A percentile compares a stretch with the other conserved stretches of the same genome.
phyloP scores from a whole-genome alignment of 2,329 filamentous ascomycete genomes.

The Fusarium robinianum region DNA sequence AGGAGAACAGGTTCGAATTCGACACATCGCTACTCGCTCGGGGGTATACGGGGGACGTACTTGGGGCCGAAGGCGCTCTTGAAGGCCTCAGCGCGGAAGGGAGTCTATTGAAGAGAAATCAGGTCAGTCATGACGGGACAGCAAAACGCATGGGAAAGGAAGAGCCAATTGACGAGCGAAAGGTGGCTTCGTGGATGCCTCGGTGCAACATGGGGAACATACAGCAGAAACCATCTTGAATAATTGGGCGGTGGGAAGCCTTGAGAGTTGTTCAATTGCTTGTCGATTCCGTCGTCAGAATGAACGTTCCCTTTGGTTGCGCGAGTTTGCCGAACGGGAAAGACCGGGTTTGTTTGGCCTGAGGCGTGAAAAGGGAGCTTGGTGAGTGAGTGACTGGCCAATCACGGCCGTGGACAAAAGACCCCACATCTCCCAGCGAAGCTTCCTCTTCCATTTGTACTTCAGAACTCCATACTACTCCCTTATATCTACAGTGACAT shows the following conservation, averaged over 20 bases:
- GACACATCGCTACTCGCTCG: neutral
- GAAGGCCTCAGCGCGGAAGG: slow-evolving; percentile 55
- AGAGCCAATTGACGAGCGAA: slow-evolving; percentile 12
- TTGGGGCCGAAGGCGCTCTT: slow-evolving; percentile 69
- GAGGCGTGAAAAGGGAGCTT: slow-evolving; percentile 34
- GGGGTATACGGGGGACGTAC: slow-evolving; percentile 48
- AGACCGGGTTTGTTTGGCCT: slow-evolving; percentile 43
- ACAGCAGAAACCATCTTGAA: slow-evolving; percentile 50
- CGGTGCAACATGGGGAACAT: slow-evolving; percentile 26
- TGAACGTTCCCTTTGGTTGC: slow-evolving; percentile 36
- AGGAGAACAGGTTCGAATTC: slow-evolving; percentile 4
- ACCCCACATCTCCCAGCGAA: too few species aligned
- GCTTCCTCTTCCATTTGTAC: slow-evolving; percentile 1
- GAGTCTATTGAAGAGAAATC: slow-evolving; percentile 46
- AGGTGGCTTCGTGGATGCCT: neutral
- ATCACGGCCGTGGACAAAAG: too few species aligned
- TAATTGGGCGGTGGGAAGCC: slow-evolving; percentile 38
- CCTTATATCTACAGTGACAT: too few species aligned
- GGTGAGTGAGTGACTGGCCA: slow-evolving; percentile 24
- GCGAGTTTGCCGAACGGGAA: slow-evolving; percentile 44
- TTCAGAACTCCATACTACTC: neutral
- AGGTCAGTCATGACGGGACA: slow-evolving; percentile 39
- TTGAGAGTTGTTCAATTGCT: slow-evolving; percentile 45
- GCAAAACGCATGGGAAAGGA: neutral
- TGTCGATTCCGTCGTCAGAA: slow-evolving; percentile 37